Evolutionary conservation across 495 filamentous ascomycete species (phyloP).

Genomic region (Glutinoglossum americanum): DNA sequence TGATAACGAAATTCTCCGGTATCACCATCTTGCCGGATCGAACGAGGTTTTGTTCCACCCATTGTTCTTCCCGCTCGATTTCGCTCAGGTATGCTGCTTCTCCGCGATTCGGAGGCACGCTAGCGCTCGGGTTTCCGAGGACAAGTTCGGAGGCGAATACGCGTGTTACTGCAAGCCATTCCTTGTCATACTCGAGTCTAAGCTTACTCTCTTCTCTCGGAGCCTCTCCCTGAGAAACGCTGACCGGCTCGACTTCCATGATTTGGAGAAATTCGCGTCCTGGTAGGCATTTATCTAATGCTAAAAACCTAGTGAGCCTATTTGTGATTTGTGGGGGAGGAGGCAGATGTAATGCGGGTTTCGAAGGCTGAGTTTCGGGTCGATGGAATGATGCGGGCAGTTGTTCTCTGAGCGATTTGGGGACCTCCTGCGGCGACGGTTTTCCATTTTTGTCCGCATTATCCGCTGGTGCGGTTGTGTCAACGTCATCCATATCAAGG

Average conservation of each 20-base stretch:
- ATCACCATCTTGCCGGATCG: slow-evolving; percentile 34
- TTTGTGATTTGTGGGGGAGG: slow-evolving; percentile 39
- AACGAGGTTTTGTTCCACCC: slow-evolving; percentile 59
- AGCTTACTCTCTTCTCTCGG: slow-evolving; percentile 8
- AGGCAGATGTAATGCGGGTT: slow-evolving; percentile 15
- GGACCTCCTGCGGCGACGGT: slow-evolving; percentile 15
- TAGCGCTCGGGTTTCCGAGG: slow-evolving; percentile 32
- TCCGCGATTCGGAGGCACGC: slow-evolving; percentile 30
- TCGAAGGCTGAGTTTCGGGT: slow-evolving; percentile 10
- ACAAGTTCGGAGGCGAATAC: slow-evolving; percentile 41
- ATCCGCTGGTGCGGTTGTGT: slow-evolving; percentile 5
- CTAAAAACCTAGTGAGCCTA: slow-evolving; percentile 59
- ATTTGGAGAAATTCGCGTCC: slow-evolving; percentile 66
- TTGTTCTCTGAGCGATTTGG: slow-evolving; percentile 38
- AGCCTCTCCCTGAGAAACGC: background rate
- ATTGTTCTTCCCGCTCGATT: slow-evolving; percentile 42
- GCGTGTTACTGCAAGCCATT: slow-evolving; percentile 87
- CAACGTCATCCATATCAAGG: slow-evolving; percentile 31
- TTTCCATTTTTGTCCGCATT: background rate
- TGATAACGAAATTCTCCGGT: slow-evolving; percentile 54
- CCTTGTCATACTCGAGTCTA: slow-evolving; percentile 60
- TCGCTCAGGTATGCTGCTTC: slow-evolving; percentile 37
- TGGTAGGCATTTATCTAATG: slow-evolving; percentile 72
- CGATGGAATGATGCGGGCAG: slow-evolving; percentile 42
- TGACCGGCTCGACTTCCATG: slow-evolving; percentile 30